phyloP scores from a whole-genome alignment of 75 land plant genomes.

The Cryptomeria japonica region DNA sequence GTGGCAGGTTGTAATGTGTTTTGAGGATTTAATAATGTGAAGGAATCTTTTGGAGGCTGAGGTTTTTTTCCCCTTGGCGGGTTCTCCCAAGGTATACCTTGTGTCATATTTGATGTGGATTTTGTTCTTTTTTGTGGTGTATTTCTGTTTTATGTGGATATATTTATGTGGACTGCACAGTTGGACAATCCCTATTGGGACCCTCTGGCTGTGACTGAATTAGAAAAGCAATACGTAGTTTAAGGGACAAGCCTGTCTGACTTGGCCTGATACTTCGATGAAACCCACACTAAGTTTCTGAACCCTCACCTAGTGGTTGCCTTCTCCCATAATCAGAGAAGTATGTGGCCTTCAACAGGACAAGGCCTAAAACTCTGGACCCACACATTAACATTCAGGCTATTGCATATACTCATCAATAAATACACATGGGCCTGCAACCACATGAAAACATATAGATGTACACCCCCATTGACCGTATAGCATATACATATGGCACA shows the following conservation, averaged over 20 bases:
- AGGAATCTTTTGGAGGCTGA: too few species aligned
- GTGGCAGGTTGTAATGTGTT: too few species aligned
- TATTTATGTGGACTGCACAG: too few species aligned
- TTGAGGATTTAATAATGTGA: too few species aligned
- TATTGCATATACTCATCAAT: neutral
- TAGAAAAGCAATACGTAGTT: slow-evolving; percentile 53
- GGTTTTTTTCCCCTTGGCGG: too few species aligned
- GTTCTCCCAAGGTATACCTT: too few species aligned
- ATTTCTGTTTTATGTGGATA: too few species aligned
- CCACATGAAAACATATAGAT: neutral
- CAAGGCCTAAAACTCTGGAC: slow-evolving; percentile 35
- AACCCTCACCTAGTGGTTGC: slow-evolving; percentile 70
- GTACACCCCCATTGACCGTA: neutral
- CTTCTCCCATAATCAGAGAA: slow-evolving; percentile 57
- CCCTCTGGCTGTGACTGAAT: too few species aligned
- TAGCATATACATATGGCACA: neutral
- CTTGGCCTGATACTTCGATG: slow-evolving; percentile 87
- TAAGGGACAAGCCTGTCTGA: slow-evolving; percentile 93
- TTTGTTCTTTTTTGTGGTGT: too few species aligned
- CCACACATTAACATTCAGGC: neutral
- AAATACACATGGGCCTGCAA: neutral
- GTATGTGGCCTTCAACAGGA: slow-evolving; percentile 72
- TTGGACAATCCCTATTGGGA: too few species aligned
- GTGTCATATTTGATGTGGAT: too few species aligned
- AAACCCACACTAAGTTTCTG: slow-evolving; percentile 83